Conservation (phyloP, 129 eudicot genomes). For the Dittrichia graveolens region DNA sequence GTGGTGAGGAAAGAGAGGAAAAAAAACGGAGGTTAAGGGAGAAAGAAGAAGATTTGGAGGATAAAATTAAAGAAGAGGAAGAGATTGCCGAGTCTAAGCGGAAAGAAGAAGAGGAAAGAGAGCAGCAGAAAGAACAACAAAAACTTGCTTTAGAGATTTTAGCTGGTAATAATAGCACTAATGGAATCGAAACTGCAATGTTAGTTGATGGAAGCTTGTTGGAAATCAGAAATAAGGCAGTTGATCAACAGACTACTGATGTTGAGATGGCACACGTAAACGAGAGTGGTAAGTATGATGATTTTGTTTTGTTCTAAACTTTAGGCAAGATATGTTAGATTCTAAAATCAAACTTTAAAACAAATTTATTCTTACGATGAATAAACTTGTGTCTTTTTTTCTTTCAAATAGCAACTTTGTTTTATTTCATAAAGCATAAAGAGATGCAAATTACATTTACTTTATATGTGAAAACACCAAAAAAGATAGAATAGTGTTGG, state of each 20-base stretch:
- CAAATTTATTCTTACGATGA: too few species aligned
- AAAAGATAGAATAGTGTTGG: too few species aligned
- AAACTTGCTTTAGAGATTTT: constrained; percentile 47
- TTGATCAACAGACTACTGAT: constrained; percentile 42
- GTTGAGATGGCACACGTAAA: constrained; percentile 45
- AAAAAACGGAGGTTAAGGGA: constrained; percentile 84
- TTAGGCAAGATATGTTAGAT: background rate
- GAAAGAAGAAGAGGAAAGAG: constrained; percentile 64
- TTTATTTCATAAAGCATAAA: too few species aligned
- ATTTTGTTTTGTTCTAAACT: background rate
- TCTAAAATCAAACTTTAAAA: too few species aligned
- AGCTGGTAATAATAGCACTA: constrained; percentile 41
- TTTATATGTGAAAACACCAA: too few species aligned
- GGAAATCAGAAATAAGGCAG: constrained; percentile 42
- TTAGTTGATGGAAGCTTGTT: constrained; percentile 41
- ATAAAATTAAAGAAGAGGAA: constrained; percentile 82
- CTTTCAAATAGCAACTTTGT: too few species aligned
- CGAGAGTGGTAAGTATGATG: constrained; percentile 35
- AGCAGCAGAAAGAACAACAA: constrained; percentile 62
- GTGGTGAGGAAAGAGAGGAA: constrained; percentile 82
- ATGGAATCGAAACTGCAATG: constrained; percentile 53
- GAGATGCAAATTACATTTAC: too few species aligned
- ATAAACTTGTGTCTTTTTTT: too few species aligned
- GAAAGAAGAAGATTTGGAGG: constrained; percentile 86
- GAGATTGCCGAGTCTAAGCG: constrained; percentile 80